A percentile compares a stretch with the other conserved stretches of the same genome.
Conservation (phyloP, 179 eudicot species). For the Silene noctiflora region DNA sequence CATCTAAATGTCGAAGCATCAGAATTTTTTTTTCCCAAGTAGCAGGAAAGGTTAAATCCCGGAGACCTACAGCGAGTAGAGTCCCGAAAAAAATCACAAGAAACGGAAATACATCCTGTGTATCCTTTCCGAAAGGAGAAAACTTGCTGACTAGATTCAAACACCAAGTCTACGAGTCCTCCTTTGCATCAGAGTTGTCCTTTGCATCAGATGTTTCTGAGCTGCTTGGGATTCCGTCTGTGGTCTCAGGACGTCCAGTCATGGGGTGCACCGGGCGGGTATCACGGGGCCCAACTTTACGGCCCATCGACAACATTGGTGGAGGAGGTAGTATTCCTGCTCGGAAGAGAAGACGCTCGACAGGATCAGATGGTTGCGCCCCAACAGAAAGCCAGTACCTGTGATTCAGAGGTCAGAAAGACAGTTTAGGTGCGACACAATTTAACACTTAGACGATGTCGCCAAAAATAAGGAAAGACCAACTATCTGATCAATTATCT, state of each 20-base stretch:
- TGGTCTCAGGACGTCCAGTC: conserved; percentile 61
- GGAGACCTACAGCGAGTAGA: too few species aligned
- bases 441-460: neutral
- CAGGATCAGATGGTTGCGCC: conserved; percentile 94
- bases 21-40: too few species aligned
- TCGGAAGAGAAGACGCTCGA: conserved; percentile 72
- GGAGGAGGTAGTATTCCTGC: conserved; percentile 95
- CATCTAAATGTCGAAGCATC: too few species aligned
- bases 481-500: neutral
- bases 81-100: too few species aligned
- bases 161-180: too few species aligned
- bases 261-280: conserved; percentile 67
- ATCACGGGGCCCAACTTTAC: conserved; percentile 89
- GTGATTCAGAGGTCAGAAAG: neutral
- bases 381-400: conserved; percentile 98
- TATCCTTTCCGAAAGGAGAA: too few species aligned
- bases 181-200: conserved; percentile 16
- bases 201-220: conserved; percentile 18
- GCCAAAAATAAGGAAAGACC: neutral
- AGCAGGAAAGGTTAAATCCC: too few species aligned
- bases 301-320: conserved; percentile 85
- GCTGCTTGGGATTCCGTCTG: conserved; percentile 31
- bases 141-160: too few species aligned
- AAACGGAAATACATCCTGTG: too few species aligned
- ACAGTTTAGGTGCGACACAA: neutral